phyloP scores from a whole-genome alignment of 2,329 filamentous ascomycete species.

The Fusarium drepaniforme region DNA sequence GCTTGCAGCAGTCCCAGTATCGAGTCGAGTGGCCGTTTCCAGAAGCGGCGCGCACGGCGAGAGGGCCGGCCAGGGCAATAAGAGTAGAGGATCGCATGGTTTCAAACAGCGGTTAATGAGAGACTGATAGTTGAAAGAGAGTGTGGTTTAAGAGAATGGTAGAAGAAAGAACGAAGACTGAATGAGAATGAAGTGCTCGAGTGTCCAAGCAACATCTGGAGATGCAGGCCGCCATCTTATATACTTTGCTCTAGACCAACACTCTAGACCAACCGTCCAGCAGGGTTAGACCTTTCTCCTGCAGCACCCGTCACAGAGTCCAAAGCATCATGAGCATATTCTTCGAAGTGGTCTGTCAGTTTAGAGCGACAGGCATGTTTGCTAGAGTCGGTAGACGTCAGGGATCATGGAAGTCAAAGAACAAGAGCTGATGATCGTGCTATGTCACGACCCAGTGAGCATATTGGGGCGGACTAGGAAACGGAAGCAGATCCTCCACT shows the following conservation, averaged over 20 bases:
- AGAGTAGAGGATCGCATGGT: constrained; percentile 42
- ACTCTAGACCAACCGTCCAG: background rate
- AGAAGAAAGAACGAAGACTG: constrained; percentile 19
- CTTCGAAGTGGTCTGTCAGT: constrained; percentile 27
- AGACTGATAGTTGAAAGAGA: constrained; percentile 31
- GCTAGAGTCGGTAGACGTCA: constrained; percentile 28
- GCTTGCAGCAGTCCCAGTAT: constrained; percentile 79
- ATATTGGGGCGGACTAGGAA: constrained; percentile 21
- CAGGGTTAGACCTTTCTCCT: constrained; percentile 4
- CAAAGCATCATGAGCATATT: constrained; percentile 24
- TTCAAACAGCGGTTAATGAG: constrained; percentile 29
- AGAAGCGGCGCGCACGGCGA: constrained; percentile 43
- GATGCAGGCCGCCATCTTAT: constrained; percentile 26
- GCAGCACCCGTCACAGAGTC: constrained; percentile 1
- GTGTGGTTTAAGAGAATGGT: constrained; percentile 24
- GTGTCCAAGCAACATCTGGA: background rate
- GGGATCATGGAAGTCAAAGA: constrained; percentile 27
- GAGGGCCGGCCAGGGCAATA: constrained; percentile 38
- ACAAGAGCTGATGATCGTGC: constrained; percentile 32
- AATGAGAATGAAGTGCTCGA: constrained; percentile 26
- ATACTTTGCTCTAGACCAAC: constrained; percentile 3
- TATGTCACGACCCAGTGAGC: constrained; percentile 33
- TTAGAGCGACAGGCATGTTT: constrained; percentile 1
- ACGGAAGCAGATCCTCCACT: constrained; percentile 43
- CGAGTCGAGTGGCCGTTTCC: constrained; percentile 47